Conservation (phyloP, 1,139 yeast genomes). For the Kodamaea arcana region DNA sequence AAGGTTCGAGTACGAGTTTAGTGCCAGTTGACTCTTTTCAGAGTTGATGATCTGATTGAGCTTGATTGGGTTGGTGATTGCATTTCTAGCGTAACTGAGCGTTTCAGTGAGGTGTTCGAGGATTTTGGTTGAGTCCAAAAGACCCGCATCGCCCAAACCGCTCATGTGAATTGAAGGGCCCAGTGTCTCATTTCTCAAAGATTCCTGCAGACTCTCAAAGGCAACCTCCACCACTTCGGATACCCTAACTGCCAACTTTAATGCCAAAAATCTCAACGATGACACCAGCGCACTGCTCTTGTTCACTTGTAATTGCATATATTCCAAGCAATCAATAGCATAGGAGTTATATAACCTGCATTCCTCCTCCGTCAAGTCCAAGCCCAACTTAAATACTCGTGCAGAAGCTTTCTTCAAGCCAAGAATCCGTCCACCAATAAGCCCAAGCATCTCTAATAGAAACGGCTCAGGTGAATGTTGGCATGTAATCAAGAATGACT, state of each 20-base stretch:
- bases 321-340: constrained; percentile 12
- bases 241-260: constrained; percentile 9
- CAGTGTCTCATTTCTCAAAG: too few species aligned
- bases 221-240: neutral
- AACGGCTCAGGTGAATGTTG: constrained; percentile 43
- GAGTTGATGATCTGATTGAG: constrained; percentile 11
- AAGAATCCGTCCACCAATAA: constrained; percentile 49
- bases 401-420: constrained; percentile 18
- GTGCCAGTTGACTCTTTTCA: constrained; percentile 12
- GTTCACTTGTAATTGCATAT: constrained; percentile 11
- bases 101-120: neutral
- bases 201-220: neutral
- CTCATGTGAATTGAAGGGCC: too few species aligned
- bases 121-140: neutral
- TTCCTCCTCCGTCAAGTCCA: constrained; percentile 9
- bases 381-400: constrained; percentile 12
- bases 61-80: constrained; percentile 8
- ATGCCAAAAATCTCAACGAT: constrained; percentile 12
- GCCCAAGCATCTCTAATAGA: constrained; percentile 53
- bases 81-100: constrained; percentile 5
- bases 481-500: constrained; percentile 34
- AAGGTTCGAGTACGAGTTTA: constrained; percentile 9
- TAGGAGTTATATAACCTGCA: neutral
- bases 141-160: neutral
- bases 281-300: constrained; percentile 6